phyloP scores from a whole-genome alignment of 306 rosid species.

The Biancaea sappan region DNA sequence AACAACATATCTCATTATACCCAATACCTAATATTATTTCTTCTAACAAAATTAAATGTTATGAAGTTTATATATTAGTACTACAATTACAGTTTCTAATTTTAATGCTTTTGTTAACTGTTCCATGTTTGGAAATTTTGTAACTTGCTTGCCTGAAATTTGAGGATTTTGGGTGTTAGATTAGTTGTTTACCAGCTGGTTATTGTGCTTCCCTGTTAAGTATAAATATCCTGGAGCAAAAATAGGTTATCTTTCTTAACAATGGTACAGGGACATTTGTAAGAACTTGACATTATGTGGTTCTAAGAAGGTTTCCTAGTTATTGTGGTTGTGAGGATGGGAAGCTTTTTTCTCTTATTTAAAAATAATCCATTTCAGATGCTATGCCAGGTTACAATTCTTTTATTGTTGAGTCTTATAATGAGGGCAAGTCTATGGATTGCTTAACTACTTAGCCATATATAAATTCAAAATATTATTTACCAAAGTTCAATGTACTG shows the following conservation, averaged over 20 bases:
- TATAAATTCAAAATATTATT: not conserved
- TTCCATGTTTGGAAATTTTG: not conserved
- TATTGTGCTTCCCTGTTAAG: not conserved
- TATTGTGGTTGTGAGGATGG: not conserved
- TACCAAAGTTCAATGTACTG: not conserved
- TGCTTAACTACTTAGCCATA: not conserved
- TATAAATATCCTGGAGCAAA: not conserved
- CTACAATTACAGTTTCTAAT: not conserved
- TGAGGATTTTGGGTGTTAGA: not conserved
- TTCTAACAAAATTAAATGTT: not conserved
- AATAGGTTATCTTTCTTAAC: not conserved
- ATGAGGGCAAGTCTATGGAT: not conserved
- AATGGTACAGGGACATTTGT: not conserved
- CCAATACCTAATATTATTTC: too few relatives aligned
- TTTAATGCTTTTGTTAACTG: conserved; percentile 15
- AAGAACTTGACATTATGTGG: not conserved
- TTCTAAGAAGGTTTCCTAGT: not conserved
- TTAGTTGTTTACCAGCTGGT: not conserved
- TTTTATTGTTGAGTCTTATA: not conserved
- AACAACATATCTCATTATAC: too few relatives aligned
- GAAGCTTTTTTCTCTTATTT: not conserved
- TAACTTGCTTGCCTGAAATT: not conserved
- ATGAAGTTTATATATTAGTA: not conserved
- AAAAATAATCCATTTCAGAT: not conserved
- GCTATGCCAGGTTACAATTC: not conserved